Base-by-base conservation (phyloP, 345 rosid genomes). In the Eucalyptus victrix region DNA sequence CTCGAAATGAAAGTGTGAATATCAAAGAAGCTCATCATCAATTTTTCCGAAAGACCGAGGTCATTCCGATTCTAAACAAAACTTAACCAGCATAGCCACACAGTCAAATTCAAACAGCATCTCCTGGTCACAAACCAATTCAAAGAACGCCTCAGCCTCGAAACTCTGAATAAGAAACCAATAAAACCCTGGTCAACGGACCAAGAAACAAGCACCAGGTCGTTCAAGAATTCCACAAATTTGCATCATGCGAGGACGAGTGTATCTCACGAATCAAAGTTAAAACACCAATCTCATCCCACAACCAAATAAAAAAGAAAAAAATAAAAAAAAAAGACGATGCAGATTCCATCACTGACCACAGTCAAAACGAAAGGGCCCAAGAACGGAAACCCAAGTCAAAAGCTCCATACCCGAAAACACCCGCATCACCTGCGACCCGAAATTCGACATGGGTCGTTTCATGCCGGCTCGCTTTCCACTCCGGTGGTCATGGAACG, bases 391-490 rank as follows among this genome's bases (percentile, higher is more conserved):
- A 67, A 42, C 80, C 76, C 53, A 32, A 44, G 47, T 50, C 45
- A 14, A 19, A 87, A 62, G 26, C 34, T 26, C 67, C 90, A 90
- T 86, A 96, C 98, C 97, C 80, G 96, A 91, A 80, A 92, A 86
- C 51, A 87, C 91, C 87, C 94, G 93, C 92, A 88, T 86, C 91
- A 91, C 88, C 89, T 89, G 69, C 47, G 89, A 89, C 90, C 88
- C 89, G 24, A 89, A 88, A 94, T 80, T 90, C 89, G 95, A 92
- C 95, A 96, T 93, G 95, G 85, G 30, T 76, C 47, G 24, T 21
- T 76, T 76, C 85, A 76, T 21, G 47, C 85, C 47, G 9, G 24
- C 24, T 40, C 85, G 16, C 47, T 40, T 11, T 40, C 85, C 12
- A 76, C 85, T 76, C 47, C 24, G 28, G 8, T 24, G 47, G 47